phyloP scores from a whole-genome alignment of 2,329 filamentous ascomycete genomes.

The Aureobasidium sp. region DNA sequence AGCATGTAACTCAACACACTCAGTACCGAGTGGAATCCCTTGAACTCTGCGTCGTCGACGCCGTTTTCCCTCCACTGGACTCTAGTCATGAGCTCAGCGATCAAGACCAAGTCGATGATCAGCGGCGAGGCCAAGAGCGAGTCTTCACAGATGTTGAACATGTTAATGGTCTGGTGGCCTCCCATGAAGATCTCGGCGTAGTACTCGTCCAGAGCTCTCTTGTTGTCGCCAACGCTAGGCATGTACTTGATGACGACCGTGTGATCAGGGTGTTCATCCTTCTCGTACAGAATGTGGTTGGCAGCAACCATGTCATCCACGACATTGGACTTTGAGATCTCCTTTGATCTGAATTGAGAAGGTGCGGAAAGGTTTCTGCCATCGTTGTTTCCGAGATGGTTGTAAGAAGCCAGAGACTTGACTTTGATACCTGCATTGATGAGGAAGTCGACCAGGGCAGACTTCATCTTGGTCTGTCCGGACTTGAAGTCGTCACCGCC shows the following conservation, averaged over 20 bases:
- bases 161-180: constrained; percentile 93
- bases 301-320: constrained; percentile 99
- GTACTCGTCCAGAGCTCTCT: constrained; percentile 97
- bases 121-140: constrained; percentile 90
- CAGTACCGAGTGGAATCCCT: constrained; percentile 93
- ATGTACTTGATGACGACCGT: constrained; percentile 99
- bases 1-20: constrained; percentile 99
- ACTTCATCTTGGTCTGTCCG: constrained; percentile 99
- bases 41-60: constrained; percentile 54
- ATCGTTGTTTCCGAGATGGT: constrained; percentile 98
- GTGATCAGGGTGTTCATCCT: constrained; percentile 93
- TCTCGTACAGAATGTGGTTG: constrained; percentile 82
- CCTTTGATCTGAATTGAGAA: constrained; percentile 98
- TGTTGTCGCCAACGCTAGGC: constrained; percentile 97
- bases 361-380: constrained; percentile 98
- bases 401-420: constrained; percentile 97
- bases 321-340: constrained; percentile 98
- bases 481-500: constrained; percentile 99
- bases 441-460: constrained; percentile 93
- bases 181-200: constrained; percentile 99
- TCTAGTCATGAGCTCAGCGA: constrained; percentile 97
- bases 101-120: constrained; percentile 91
- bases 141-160: constrained; percentile 99
- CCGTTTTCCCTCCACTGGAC: constrained; percentile 74
- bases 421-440: constrained; percentile 99